phyloP scores from a whole-genome alignment of 2,329 filamentous ascomycete species.

The Trichoderma atroviride region DNA sequence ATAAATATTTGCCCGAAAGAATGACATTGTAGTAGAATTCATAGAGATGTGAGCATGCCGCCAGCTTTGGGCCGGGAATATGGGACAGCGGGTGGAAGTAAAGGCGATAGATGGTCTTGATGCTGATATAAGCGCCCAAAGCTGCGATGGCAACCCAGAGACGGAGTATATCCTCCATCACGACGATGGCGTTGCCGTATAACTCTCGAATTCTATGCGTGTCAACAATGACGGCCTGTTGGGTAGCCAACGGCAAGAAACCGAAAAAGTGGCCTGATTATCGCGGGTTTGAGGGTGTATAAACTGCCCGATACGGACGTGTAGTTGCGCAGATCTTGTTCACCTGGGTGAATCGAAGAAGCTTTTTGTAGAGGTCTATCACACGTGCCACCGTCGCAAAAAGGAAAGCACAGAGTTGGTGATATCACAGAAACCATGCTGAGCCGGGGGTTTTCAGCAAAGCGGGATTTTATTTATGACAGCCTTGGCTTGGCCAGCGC shows the following conservation, averaged over 20 bases:
- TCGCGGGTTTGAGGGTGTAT: not conserved
- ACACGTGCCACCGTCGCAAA: not conserved
- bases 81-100: slow-evolving; percentile 38
- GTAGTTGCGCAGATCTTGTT: not conserved
- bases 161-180: not conserved
- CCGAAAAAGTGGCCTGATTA: not conserved
- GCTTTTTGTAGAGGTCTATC: not conserved
- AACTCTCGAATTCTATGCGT: not conserved
- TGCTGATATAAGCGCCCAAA: not conserved
- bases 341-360: not conserved
- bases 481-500: not conserved
- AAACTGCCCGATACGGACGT: not conserved
- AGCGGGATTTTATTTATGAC: not conserved
- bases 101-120: slow-evolving; percentile 34
- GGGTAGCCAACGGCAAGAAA: not conserved
- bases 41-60: slow-evolving; percentile 34
- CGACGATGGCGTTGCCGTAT: not conserved
- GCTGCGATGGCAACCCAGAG: not conserved
- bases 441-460: not conserved
- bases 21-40: slow-evolving; percentile 38
- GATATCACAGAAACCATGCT: not conserved
- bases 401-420: not conserved
- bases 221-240: no score
- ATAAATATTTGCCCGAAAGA: slow-evolving; percentile 33
- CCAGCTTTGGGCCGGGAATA: slow-evolving; percentile 38